Evolutionary conservation across 805 yeast genomes (phyloP).

Genomic region (Saturnispora gosingensis): DNA sequence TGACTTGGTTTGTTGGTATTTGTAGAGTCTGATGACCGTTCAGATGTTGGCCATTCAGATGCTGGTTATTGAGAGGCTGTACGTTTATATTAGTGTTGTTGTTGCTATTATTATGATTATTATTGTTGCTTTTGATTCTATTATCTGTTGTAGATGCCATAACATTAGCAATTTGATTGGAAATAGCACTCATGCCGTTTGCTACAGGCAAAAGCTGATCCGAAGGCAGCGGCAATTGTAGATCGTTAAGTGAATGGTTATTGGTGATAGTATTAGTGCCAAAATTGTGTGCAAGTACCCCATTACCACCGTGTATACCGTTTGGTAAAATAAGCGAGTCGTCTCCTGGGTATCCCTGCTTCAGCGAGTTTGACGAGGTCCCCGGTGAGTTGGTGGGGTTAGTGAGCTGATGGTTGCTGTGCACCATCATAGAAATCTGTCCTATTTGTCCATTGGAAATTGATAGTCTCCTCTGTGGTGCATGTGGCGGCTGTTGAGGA

Average conservation of each 20-base stretch:
- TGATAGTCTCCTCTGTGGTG: constrained; percentile 57
- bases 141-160: not conserved
- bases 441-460: constrained; percentile 82
- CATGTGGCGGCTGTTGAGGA: not conserved
- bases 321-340: constrained; percentile 1
- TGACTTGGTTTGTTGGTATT: not conserved
- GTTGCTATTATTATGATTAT: not conserved
- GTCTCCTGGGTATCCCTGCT: not conserved
- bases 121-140: not conserved
- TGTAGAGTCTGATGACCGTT: not conserved
- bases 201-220: constrained; percentile 12
- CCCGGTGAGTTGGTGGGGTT: constrained; percentile 4
- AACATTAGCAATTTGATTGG: not conserved
- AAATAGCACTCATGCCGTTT: not conserved
- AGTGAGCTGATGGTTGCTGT: constrained; percentile 3
- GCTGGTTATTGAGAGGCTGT: not conserved
- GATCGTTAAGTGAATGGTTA: not conserved
- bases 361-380: not conserved
- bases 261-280: not conserved
- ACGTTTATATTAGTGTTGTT: not conserved
- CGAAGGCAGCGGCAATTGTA: constrained; percentile 7
- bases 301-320: constrained; percentile 1
- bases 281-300: not conserved
- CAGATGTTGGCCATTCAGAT: not conserved
- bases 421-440: constrained; percentile 39